Conservation (phyloP, 768 basidiomycete genomes). For the Psilocybe subaeruginosa region DNA sequence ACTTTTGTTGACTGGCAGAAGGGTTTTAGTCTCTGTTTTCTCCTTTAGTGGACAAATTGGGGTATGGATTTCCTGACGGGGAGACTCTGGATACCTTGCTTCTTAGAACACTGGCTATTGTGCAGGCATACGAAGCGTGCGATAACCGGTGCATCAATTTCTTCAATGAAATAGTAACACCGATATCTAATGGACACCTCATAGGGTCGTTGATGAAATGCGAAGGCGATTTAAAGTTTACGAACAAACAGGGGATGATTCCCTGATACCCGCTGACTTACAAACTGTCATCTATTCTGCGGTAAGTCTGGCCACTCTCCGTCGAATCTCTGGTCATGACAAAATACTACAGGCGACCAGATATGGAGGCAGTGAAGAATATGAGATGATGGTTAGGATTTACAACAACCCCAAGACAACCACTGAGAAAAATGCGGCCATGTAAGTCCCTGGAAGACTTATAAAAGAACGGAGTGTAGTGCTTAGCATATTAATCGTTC, state of each 20-base stretch:
- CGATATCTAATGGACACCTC: neutral
- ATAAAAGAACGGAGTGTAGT: neutral
- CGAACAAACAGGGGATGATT: slow-evolving; percentile 72
- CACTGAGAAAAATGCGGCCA: slow-evolving; percentile 68
- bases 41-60: slow-evolving; percentile 79
- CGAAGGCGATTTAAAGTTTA: slow-evolving; percentile 71
- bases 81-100: slow-evolving; percentile 73
- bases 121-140: slow-evolving; percentile 40
- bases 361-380: slow-evolving; percentile 76
- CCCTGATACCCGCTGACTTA: slow-evolving; percentile 80
- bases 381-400: slow-evolving; percentile 68
- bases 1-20: neutral
- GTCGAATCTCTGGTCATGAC: neutral
- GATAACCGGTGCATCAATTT: slow-evolving; percentile 17
- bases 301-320: slow-evolving; percentile 35
- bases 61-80: slow-evolving; percentile 68
- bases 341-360: slow-evolving; percentile 58
- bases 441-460: slow-evolving; percentile 21
- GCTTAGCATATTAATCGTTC: slow-evolving; percentile 14
- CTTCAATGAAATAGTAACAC: no score
- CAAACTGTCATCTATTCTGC: slow-evolving; percentile 54
- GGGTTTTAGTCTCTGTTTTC: slow-evolving; percentile 57
- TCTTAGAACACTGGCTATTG: slow-evolving; percentile 76
- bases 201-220: slow-evolving; percentile 76
- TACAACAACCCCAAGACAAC: slow-evolving; percentile 78